Evolutionary conservation across 352 stramenopile species (phyloP).

Genomic region (Blastocystis sp.): DNA sequence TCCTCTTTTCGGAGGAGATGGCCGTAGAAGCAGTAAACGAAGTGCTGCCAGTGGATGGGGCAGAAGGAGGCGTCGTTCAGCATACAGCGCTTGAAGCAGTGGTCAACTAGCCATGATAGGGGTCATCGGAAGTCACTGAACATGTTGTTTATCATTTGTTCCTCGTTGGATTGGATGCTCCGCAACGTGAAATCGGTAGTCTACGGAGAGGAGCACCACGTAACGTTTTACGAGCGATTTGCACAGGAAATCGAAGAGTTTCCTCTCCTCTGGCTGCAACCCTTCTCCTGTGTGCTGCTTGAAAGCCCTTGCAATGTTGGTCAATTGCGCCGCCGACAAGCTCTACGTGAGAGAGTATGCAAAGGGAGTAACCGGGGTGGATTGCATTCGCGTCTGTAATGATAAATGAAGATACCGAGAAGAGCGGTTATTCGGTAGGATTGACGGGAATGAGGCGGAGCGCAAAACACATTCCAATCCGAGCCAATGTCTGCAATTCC

Average conservation of each 20-base stretch:
- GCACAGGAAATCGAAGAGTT: neutral
- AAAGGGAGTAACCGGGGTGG: too few species aligned
- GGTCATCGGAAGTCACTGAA: neutral
- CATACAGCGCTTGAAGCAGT: neutral
- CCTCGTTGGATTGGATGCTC: neutral
- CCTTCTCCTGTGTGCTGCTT: neutral
- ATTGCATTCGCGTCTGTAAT: too few species aligned
- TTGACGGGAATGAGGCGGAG: too few species aligned
- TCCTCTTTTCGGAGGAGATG: neutral
- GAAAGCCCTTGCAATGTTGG: neutral
- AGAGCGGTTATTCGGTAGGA: too few species aligned
- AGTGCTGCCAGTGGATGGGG: neutral
- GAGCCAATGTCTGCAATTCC: conserved; percentile 21
- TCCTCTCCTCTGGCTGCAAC: neutral
- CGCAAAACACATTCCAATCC: too few species aligned
- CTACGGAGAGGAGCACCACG: neutral
- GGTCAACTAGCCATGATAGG: neutral
- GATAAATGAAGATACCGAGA: too few species aligned
- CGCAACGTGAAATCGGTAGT: neutral
- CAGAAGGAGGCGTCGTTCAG: neutral
- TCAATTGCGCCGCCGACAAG: neutral
- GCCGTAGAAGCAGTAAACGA: neutral
- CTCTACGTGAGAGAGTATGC: too few species aligned
- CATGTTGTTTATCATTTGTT: neutral
- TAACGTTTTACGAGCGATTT: neutral